Percentiles rank a stretch among this genome's conserved stretches.
phyloP scores from a whole-genome alignment of 352 stramenopile species.

The Phytophthora niederhauseri region DNA sequence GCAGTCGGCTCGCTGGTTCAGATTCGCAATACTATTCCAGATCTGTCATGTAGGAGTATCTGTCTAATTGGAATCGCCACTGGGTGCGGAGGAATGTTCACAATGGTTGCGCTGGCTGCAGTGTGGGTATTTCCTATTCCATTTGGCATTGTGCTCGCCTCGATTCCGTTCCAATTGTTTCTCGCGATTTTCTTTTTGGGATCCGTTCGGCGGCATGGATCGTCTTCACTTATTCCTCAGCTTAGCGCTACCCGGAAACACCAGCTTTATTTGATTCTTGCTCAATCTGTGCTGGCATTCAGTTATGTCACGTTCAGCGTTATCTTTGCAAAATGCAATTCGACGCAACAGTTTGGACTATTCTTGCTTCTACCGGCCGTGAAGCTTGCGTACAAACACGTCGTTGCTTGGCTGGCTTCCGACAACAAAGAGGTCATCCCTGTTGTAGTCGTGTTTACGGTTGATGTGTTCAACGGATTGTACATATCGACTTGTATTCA shows the following conservation, averaged over 20 bases:
- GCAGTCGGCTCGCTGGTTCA: slow-evolving; percentile 3
- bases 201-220: not conserved
- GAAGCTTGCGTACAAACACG: slow-evolving; percentile 4
- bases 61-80: not conserved
- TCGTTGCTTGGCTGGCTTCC: not conserved
- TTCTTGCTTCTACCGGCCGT: slow-evolving; percentile 5
- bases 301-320: slow-evolving; percentile 5
- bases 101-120: not conserved
- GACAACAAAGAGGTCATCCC: slow-evolving; percentile 5
- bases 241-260: not conserved
- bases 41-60: not conserved
- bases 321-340: slow-evolving; percentile 3
- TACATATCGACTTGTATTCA: slow-evolving; percentile 4
- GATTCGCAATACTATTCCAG: not conserved
- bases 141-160: not conserved
- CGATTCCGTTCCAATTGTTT: not conserved
- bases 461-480: slow-evolving; percentile 15
- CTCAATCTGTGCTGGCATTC: slow-evolving; percentile 2
- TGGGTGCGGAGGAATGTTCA: not conserved
- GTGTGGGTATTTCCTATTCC: slow-evolving; percentile 6
- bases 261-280: slow-evolving; percentile 8
- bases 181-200: not conserved
- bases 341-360: slow-evolving; percentile 1
- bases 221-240: not conserved
- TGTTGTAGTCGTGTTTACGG: slow-evolving; percentile 12